These are phyloP conservation scores for Ascocoryne sarcoides DNA, from an alignment of 2,329 filamentous ascomycete genomes.

Conservation along the genomic window DNA sequence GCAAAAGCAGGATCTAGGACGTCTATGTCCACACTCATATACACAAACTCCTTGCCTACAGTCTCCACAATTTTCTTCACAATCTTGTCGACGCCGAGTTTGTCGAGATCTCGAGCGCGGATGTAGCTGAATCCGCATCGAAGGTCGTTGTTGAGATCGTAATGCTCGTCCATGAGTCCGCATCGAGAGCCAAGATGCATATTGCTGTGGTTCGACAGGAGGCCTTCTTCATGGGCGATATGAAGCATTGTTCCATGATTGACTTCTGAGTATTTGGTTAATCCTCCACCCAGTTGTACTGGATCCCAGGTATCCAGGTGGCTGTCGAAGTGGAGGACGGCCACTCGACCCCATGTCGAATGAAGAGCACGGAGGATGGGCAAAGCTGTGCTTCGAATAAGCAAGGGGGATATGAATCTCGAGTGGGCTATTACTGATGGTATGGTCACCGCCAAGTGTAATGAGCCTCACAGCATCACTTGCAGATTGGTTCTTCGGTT, in stretches of 20 bases:
- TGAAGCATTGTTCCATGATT: constrained; percentile 29
- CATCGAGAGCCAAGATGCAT: constrained; percentile 27
- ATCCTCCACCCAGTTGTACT: constrained; percentile 22
- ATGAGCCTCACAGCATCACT: constrained; percentile 22
- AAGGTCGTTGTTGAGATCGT: constrained; percentile 25
- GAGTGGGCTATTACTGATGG: constrained; percentile 23
- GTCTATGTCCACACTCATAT: constrained; percentile 28
- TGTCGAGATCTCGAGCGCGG: constrained; percentile 23
- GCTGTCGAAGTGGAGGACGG: constrained; percentile 26
- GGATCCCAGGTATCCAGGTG: constrained; percentile 28
- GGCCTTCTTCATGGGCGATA: constrained; percentile 28
- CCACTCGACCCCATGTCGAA: constrained; percentile 24
- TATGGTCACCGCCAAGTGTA: constrained; percentile 26
- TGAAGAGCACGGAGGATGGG: constrained; percentile 25
- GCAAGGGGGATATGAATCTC: neutral
- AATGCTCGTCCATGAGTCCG: constrained; percentile 19
- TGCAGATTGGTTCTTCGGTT: constrained; percentile 21
- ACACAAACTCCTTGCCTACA: constrained; percentile 23
- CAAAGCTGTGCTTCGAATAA: constrained; percentile 14
- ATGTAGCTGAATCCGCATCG: constrained; percentile 25
- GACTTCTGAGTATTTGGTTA: constrained; percentile 24
- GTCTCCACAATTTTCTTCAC: constrained; percentile 22
- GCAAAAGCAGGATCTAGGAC: constrained; percentile 27
- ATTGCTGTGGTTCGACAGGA: constrained; percentile 24
- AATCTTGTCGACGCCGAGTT: constrained; percentile 20